A percentile compares a stretch with the other conserved stretches of the same genome.
phyloP scores from a whole-genome alignment of 129 eudicot species.

The Tagetes erecta region DNA sequence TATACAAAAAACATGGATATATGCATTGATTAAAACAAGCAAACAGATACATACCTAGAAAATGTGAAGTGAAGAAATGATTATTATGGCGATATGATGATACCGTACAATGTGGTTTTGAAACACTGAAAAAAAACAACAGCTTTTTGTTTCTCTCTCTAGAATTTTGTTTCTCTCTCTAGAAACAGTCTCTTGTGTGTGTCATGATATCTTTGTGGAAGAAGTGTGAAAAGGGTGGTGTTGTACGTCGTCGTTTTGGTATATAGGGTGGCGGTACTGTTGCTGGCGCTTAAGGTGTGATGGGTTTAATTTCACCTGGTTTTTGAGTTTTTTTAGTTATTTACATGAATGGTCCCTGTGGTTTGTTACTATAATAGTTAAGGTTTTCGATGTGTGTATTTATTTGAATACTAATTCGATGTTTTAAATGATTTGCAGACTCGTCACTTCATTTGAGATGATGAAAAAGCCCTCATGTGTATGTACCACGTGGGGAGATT shows the following conservation, averaged over 20 bases:
- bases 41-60: not conserved
- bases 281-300: slow-evolving; percentile 32
- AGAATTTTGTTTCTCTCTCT: slow-evolving; percentile 28
- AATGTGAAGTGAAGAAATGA: slow-evolving; percentile 6
- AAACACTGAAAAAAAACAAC: slow-evolving; percentile 3
- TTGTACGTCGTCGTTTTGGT: slow-evolving; percentile 38
- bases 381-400: too few species aligned
- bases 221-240: slow-evolving; percentile 23
- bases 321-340: too few species aligned
- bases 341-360: too few species aligned
- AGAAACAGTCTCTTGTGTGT: slow-evolving; percentile 17
- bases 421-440: too few species aligned
- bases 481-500: too few species aligned
- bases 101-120: slow-evolving; percentile 34
- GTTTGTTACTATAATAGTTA: too few species aligned
- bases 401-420: too few species aligned
- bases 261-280: slow-evolving; percentile 9
- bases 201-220: slow-evolving; percentile 41
- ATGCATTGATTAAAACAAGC: not conserved
- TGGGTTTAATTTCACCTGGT: too few species aligned
- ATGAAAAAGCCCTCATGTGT: too few species aligned
- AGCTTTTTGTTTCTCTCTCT: slow-evolving; percentile 6
- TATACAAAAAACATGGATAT: not conserved
- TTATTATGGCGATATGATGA: not conserved
- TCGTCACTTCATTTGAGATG: too few species aligned